Percentiles rank a stretch among this genome's conserved stretches.
These are phyloP conservation scores for Chrysanthemum makinoi DNA, from an alignment of 129 eudicot genomes.

Conservation along the genomic window DNA sequence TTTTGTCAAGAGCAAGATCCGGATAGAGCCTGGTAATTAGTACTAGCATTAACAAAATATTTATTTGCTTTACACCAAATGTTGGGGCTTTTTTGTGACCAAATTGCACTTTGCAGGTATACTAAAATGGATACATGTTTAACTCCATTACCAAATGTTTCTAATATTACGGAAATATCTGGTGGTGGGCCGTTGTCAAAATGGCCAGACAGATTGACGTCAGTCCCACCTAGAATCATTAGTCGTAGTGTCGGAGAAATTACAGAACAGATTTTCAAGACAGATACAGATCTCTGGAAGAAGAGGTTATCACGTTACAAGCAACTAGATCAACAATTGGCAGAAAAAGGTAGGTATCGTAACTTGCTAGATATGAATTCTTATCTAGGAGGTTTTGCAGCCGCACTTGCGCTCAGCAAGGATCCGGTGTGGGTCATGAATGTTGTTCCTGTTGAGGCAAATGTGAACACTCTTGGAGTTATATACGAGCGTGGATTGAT, in stretches of 20 bases:
- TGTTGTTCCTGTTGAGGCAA: constrained; percentile 71
- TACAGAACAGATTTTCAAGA: constrained; percentile 45
- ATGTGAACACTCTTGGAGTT: constrained; percentile 72
- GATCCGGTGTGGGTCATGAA: constrained; percentile 96
- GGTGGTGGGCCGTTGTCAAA: constrained; percentile 72
- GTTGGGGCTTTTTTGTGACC: background rate
- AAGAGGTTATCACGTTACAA: constrained; percentile 56
- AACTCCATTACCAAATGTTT: constrained; percentile 74
- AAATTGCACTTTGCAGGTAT: constrained; percentile 45
- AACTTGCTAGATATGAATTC: constrained; percentile 94
- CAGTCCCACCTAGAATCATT: constrained; percentile 77
- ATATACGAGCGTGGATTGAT: constrained; percentile 79
- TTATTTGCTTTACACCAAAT: background rate
- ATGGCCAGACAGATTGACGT: constrained; percentile 83
- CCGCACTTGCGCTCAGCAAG: constrained; percentile 55
- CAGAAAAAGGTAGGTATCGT: constrained; percentile 72
- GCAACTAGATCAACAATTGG: constrained; percentile 59
- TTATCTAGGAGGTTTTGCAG: constrained; percentile 88
- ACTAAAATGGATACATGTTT: constrained; percentile 81
- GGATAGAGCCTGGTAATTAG: constrained; percentile 69
- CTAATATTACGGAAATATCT: constrained; percentile 54
- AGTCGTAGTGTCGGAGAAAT: constrained; percentile 60
- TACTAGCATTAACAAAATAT: background rate
- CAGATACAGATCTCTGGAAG: constrained; percentile 65
- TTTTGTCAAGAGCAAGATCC: constrained; percentile 66